phyloP scores from a whole-genome alignment of 179 eudicot genomes.

The Spinacia oleracea region DNA sequence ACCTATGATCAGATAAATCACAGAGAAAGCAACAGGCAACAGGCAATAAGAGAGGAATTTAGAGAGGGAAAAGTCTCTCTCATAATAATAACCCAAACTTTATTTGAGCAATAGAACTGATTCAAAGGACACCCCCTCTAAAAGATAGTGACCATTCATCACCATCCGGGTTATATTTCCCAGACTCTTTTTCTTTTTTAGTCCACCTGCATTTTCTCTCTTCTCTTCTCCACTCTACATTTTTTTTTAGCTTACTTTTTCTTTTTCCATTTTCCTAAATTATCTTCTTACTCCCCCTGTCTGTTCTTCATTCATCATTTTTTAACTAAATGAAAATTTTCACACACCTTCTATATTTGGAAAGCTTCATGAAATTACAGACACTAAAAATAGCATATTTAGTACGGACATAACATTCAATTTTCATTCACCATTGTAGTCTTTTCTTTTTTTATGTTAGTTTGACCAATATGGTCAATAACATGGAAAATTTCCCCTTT shows the following conservation, averaged over 20 bases:
- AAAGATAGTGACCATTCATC: constrained; percentile 54
- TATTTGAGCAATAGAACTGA: constrained; percentile 44
- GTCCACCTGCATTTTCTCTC: constrained; percentile 18
- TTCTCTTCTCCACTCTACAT: constrained; percentile 16
- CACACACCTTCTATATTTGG: constrained; percentile 9
- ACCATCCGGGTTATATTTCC: constrained; percentile 44
- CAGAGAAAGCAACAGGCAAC: not conserved
- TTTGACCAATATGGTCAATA: constrained; percentile 22
- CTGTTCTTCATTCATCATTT: not conserved
- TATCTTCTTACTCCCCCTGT: no score
- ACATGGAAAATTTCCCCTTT: not conserved
- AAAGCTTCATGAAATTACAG: not conserved
- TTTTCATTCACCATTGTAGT: constrained; percentile 19
- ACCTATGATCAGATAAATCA: constrained; percentile 9
- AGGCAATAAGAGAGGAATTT: not conserved
- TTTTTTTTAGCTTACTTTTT: not conserved
- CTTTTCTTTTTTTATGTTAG: constrained; percentile 24
- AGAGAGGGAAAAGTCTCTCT: constrained; percentile 21
- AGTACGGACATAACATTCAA: constrained; percentile 5
- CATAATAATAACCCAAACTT: constrained; percentile 34
- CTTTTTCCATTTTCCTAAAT: not conserved
- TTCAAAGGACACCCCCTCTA: constrained; percentile 63
- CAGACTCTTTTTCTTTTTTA: constrained; percentile 31
- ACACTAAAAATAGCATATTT: not conserved
- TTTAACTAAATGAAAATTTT: constrained; percentile 7